Conservation (phyloP, 1,139 yeast genomes). For the Pichiaceae sp. region DNA sequence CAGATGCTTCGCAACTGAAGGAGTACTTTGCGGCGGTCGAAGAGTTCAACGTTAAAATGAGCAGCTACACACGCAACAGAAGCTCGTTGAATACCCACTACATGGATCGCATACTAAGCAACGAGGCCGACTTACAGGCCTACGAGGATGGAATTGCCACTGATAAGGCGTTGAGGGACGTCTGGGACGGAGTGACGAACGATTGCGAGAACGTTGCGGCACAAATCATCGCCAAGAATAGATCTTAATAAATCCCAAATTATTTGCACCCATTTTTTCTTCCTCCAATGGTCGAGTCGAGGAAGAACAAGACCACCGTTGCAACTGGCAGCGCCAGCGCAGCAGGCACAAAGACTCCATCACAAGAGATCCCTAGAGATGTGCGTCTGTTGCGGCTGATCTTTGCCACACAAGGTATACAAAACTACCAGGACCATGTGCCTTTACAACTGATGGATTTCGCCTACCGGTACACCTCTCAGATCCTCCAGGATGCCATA, state of each 20-base stretch:
- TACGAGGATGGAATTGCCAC: slow-evolving; percentile 22
- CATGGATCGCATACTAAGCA: slow-evolving; percentile 14
- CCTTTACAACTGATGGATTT: slow-evolving; percentile 94
- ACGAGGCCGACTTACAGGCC: slow-evolving; percentile 11
- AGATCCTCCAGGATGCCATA: slow-evolving; percentile 82
- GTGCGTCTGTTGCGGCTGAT: slow-evolving; percentile 84
- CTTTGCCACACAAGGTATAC: slow-evolving; percentile 89
- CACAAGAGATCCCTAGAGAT: slow-evolving; percentile 63
- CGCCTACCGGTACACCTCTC: slow-evolving; percentile 83
- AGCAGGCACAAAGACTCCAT: neutral
- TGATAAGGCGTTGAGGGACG: slow-evolving; percentile 19
- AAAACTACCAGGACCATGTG: slow-evolving; percentile 88
- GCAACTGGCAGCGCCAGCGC: neutral
- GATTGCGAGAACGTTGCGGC: slow-evolving; percentile 11
- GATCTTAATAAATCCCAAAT: neutral
- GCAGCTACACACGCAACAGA: slow-evolving; percentile 20
- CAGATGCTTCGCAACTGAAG: slow-evolving; percentile 4
- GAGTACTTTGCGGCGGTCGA: slow-evolving; percentile 19
- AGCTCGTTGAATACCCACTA: slow-evolving; percentile 19
- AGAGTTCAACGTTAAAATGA: slow-evolving; percentile 18
- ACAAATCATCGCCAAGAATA: neutral
- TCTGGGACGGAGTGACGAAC: slow-evolving; percentile 20
- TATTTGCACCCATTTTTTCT: neutral
- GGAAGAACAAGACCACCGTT: neutral
- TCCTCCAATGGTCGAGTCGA: neutral